These are phyloP conservation scores for Parmales sp. DNA, from an alignment of 108 stramenopile genomes.

Conservation along the genomic window DNA sequence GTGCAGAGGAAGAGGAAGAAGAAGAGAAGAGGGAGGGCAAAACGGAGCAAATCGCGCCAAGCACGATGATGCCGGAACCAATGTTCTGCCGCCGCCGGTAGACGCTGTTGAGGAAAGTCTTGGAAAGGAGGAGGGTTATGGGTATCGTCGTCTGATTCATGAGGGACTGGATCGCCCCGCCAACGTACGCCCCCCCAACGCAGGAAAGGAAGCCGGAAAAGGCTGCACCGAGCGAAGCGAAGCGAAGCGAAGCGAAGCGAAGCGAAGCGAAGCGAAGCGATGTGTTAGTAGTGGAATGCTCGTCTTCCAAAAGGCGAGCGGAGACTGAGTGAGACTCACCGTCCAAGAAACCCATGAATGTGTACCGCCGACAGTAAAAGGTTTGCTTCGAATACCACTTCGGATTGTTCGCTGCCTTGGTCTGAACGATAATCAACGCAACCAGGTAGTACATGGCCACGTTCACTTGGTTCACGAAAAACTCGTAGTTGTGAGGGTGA, in stretches of 20 bases:
- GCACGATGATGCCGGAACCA: too few relatives aligned
- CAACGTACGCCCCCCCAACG: neutral
- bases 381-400: neutral
- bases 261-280: too few relatives aligned
- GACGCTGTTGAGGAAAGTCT: neutral
- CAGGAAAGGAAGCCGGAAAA: neutral
- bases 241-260: too few relatives aligned
- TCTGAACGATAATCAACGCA: neutral
- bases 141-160: neutral
- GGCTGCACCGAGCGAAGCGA: too few relatives aligned
- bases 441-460: neutral
- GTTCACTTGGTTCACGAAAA: conserved; percentile 1
- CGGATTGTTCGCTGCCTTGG: neutral
- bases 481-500: conserved; percentile 9
- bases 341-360: neutral
- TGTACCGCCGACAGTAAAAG: neutral
- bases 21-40: too few relatives aligned
- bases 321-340: too few relatives aligned
- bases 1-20: too few relatives aligned
- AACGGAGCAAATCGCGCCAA: too few relatives aligned
- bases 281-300: too few relatives aligned
- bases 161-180: neutral
- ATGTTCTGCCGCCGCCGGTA: too few relatives aligned
- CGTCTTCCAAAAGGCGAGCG: too few relatives aligned
- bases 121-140: neutral